These are phyloP conservation scores for Penicillium sp. DNA, from an alignment of 2,329 filamentous ascomycete genomes.

Conservation along the genomic window DNA sequence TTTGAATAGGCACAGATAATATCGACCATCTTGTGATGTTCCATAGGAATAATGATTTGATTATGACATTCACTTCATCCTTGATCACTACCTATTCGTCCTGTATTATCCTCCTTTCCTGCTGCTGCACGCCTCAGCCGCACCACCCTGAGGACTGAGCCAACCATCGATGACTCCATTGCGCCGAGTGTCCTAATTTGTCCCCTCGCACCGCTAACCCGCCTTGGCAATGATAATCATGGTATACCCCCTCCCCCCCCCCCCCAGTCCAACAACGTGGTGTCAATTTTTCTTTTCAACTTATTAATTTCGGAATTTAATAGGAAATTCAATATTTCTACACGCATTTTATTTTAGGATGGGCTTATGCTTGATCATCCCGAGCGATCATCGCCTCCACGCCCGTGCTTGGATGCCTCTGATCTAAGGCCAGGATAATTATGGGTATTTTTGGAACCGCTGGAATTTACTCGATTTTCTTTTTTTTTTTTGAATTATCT, in stretches of 20 bases:
- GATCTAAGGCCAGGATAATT: constrained; percentile 28
- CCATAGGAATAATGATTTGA: not conserved
- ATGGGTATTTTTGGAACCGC: constrained; percentile 19
- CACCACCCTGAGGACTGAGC: not conserved
- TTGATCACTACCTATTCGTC: not conserved
- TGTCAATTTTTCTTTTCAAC: not conserved
- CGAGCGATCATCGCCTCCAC: constrained; percentile 31
- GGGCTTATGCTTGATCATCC: constrained; percentile 31
- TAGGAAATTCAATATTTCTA: not conserved
- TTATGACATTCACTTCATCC: not conserved
- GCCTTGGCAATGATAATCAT: constrained; percentile 3
- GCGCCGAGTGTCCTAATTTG: not conserved
- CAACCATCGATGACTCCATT: not conserved
- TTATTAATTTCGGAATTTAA: not conserved
- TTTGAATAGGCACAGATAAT: not conserved
- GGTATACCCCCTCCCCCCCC: not conserved
- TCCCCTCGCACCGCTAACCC: constrained; percentile 9
- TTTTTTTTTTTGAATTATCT: not conserved
- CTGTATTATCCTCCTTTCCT: not conserved
- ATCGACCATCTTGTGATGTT: not conserved
- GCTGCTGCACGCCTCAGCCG: constrained; percentile 15
- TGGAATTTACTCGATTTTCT: constrained; percentile 13
- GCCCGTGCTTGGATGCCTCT: constrained; percentile 25
- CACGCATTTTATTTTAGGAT: constrained; percentile 22
- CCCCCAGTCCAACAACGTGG: constrained; percentile 3